Conservation (phyloP, 2,329 filamentous ascomycete genomes). For the Diplodia scrobiculata region DNA sequence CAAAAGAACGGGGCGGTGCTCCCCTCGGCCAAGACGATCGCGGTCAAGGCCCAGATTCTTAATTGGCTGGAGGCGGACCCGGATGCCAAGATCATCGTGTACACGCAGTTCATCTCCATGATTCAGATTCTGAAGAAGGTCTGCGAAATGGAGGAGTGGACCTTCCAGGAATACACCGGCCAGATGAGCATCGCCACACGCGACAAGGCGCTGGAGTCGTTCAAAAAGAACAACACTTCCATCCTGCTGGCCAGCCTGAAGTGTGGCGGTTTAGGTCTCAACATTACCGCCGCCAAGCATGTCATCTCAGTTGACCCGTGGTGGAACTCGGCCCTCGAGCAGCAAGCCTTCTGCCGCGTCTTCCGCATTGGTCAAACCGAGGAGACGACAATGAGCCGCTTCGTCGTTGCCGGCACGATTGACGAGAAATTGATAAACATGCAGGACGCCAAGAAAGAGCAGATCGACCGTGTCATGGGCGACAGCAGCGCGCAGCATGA, state of each 20-base stretch:
- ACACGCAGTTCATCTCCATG: conserved; percentile 61
- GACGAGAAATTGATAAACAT: conserved; percentile 60
- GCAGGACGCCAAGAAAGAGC: conserved; percentile 57
- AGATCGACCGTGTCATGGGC: conserved; percentile 49
- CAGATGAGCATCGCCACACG: conserved; percentile 51
- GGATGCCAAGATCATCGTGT: conserved; percentile 60
- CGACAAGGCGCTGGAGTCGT: conserved; percentile 51
- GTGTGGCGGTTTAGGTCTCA: conserved; percentile 61
- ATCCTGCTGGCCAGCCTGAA: conserved; percentile 61
- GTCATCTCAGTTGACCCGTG: conserved; percentile 55
- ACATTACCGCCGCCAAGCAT: conserved; percentile 59
- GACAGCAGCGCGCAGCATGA: conserved; percentile 43
- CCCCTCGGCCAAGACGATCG: conserved; percentile 51
- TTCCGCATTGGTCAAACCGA: conserved; percentile 66
- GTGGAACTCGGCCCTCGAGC: conserved; percentile 64
- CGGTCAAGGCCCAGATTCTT: conserved; percentile 50
- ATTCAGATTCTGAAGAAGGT: conserved; percentile 55
- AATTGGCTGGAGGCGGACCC: conserved; percentile 51
- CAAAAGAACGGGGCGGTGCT: conserved; percentile 43
- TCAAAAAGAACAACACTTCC: conserved; percentile 46
- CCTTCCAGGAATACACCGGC: conserved; percentile 54
- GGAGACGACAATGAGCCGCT: conserved; percentile 60
- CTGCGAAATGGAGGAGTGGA: conserved; percentile 56
- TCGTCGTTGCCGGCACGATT: conserved; percentile 60
- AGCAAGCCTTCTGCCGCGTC: conserved; percentile 67